Evolutionary conservation across 805 yeast species (phyloP).

Genomic region (Lachancea mirantina): DNA sequence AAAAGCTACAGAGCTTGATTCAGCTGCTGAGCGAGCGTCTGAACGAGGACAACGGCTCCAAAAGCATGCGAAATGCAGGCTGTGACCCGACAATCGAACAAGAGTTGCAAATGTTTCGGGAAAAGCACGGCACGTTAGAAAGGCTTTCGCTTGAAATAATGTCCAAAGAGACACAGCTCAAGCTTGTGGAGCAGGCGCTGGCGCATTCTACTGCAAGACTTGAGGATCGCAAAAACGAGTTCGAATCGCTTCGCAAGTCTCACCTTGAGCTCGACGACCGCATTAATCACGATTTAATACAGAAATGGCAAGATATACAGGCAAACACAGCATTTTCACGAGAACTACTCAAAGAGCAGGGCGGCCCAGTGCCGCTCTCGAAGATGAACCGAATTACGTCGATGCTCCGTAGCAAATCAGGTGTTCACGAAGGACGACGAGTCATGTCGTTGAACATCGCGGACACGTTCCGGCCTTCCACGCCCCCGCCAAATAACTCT

Average conservation of each 20-base stretch:
- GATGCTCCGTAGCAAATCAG: conserved; percentile 9
- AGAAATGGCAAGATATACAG: conserved; percentile 9
- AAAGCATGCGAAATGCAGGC: conserved; percentile 2
- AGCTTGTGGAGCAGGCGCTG: conserved; percentile 5
- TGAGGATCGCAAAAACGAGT: conserved; percentile 2
- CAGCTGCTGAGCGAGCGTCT: conserved; percentile 4
- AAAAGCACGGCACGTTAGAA: conserved; percentile 1
- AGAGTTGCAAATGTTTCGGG: conserved; percentile 3
- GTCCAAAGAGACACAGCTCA: conserved; percentile 9
- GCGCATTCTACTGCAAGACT: conserved; percentile 1
- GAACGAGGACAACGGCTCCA: neutral
- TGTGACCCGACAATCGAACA: neutral
- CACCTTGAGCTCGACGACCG: conserved; percentile 3
- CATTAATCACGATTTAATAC: conserved; percentile 5
- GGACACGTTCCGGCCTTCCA: conserved; percentile 1
- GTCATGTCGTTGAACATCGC: conserved; percentile 9
- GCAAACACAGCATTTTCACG: conserved; percentile 8
- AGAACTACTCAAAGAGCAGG: neutral
- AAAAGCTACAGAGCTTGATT: conserved; percentile 7
- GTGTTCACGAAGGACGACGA: conserved; percentile 8
- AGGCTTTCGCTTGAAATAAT: conserved; percentile 1
- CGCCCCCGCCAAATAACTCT: conserved; percentile 5
- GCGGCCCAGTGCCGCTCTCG: conserved; percentile 4
- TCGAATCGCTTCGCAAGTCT: conserved; percentile 3
- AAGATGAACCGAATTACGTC: conserved; percentile 9